Evolutionary conservation across 2,329 filamentous ascomycete species (phyloP), one percentile per base, ranked within the genome.

Genomic region (Microsporum canis): DNA sequence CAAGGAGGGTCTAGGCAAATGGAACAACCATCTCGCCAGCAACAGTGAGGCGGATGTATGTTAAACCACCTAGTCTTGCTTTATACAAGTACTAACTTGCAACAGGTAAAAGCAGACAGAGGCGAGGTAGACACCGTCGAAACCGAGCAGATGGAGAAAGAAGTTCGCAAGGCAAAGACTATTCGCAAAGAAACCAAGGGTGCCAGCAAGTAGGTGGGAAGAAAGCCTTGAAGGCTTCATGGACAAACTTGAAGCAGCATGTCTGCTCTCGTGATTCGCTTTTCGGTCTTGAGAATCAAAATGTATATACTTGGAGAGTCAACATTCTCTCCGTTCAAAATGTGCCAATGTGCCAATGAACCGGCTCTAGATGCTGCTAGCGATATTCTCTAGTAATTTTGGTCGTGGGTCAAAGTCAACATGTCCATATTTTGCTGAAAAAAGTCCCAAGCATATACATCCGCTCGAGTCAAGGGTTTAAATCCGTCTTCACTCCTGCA

Each of bases 81-180:
- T 2, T 34, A 43, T 39, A 58, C 7, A 2, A 12, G 31, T 27
- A 12, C 31, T 43, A 33, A 45, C n/a, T 23, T 12, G 29, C 14
- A 23, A 59, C 12, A 59, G 57, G 57, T 59, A 10, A 59, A 59
- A 59, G 57, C 57, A 1, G 57, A 59, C 38, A 31, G 57, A 36
- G 43, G 43, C 5, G 39, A 59, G 31, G n/a, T 59, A 34, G 43
- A 36, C 33, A 36, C 7, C 27, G 43, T 23, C 10, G 57, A 59
- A 23, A 38, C 6, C 1, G 39, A 45, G 29, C 8, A 59, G 57
- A 59, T 59, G 57, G 43, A 47, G 14, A 59, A 17, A 7, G 57
- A 59, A 33, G 29, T 59, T 10, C 39, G 45, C 2, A 33, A 31
- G 7, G 57, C 39, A 3, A 59, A 34, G 36, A 41, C 34, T 5